Conservation (phyloP, 805 yeast genomes). For the Starmerella floris region DNA sequence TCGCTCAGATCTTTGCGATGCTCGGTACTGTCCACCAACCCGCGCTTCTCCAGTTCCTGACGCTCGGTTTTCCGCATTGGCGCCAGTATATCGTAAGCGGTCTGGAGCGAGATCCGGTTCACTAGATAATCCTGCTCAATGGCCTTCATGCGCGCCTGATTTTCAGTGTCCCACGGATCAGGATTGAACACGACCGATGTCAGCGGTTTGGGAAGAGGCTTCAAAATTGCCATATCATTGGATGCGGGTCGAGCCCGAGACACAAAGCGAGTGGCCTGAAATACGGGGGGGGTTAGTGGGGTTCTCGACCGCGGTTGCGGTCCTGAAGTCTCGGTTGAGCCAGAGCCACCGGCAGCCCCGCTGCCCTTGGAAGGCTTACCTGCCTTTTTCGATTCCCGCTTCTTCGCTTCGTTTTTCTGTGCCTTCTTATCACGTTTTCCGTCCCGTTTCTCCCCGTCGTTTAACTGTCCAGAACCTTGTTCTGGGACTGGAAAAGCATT, state of each 20-base stretch:
- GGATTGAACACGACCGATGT: neutral
- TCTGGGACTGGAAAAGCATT: too few species aligned
- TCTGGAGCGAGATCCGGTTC: slow-evolving; percentile 45
- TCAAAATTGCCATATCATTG: slow-evolving; percentile 10
- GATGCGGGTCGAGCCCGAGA: slow-evolving; percentile 2
- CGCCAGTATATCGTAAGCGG: slow-evolving; percentile 57
- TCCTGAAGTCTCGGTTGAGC: too few species aligned
- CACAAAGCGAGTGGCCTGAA: slow-evolving; percentile 2
- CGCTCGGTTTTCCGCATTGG: slow-evolving; percentile 64
- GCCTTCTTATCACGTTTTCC: neutral
- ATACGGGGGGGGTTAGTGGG: slow-evolving; percentile 4
- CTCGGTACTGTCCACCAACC: slow-evolving; percentile 79
- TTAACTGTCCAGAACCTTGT: too few species aligned
- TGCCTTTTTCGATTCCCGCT: neutral
- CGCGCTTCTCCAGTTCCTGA: slow-evolving; percentile 59
- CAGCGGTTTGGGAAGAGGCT: slow-evolving; percentile 11
- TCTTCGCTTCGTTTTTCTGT: neutral
- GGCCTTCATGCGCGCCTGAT: slow-evolving; percentile 47
- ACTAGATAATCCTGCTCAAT: slow-evolving; percentile 34
- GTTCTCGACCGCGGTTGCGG: neutral
- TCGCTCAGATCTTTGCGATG: slow-evolving; percentile 69
- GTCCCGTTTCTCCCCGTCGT: too few species aligned
- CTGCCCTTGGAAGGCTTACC: too few species aligned
- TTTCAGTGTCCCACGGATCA: slow-evolving; percentile 54
- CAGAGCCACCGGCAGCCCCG: too few species aligned